A percentile compares a stretch with the other conserved stretches of the same genome.
These are phyloP conservation scores for Cyberlindnera xishuangbannaensis DNA, from an alignment of 805 yeast genomes.

Conservation along the genomic window DNA sequence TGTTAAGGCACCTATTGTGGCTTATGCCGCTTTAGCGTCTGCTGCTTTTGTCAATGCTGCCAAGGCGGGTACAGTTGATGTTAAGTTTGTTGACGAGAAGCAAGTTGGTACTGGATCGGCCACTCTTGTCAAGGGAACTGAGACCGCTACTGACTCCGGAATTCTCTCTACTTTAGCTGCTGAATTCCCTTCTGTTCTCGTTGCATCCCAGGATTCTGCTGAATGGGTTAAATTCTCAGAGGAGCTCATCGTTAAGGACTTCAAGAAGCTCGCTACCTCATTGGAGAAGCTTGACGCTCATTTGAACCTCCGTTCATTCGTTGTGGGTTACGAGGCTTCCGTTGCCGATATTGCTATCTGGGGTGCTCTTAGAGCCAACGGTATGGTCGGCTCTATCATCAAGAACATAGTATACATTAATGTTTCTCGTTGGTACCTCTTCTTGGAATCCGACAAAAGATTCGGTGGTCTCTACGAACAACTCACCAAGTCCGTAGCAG, in stretches of 20 bases:
- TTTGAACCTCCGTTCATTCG: slow-evolving; percentile 77
- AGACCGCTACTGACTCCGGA: slow-evolving; percentile 36
- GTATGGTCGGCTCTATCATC: slow-evolving; percentile 85
- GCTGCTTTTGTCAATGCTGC: slow-evolving; percentile 63
- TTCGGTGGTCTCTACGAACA: slow-evolving; percentile 68
- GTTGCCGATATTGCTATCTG: slow-evolving; percentile 83
- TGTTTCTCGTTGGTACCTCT: slow-evolving; percentile 89
- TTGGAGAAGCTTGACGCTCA: slow-evolving; percentile 78
- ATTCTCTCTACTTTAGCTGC: slow-evolving; percentile 45
- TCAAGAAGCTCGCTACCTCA: slow-evolving; percentile 73
- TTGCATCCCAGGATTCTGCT: slow-evolving; percentile 33
- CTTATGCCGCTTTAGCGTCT: slow-evolving; percentile 74
- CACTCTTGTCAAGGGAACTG: slow-evolving; percentile 40
- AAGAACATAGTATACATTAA: slow-evolving; percentile 81
- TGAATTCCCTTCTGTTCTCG: slow-evolving; percentile 42
- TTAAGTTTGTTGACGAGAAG: slow-evolving; percentile 71
- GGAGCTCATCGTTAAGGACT: slow-evolving; percentile 75
- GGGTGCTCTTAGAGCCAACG: slow-evolving; percentile 93
- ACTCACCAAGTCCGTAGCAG: slow-evolving; percentile 63
- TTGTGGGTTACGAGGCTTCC: slow-evolving; percentile 61
- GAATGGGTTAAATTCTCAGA: slow-evolving; percentile 66
- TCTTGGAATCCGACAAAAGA: slow-evolving; percentile 57
- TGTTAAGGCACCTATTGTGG: slow-evolving; percentile 79
- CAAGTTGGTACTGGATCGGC: slow-evolving; percentile 45
- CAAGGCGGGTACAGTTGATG: slow-evolving; percentile 44